Evolutionary conservation across 2,329 filamentous ascomycete species (phyloP), one percentile per base, ranked within the genome.

Genomic region (Hypocrella siamensis): DNA sequence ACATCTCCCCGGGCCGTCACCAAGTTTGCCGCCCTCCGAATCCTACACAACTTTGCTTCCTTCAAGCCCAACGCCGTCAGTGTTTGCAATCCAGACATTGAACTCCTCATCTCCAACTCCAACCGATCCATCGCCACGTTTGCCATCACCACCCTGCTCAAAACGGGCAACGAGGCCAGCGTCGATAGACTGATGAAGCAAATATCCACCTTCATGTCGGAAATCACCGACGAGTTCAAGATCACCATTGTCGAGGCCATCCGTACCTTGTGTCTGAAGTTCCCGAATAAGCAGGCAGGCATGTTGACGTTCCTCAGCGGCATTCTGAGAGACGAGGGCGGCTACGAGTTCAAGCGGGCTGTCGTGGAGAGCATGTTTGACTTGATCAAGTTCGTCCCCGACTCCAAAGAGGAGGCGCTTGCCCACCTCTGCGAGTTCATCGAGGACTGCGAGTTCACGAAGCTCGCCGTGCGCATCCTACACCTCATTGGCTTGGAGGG

Each of bases 351-450:
- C 61, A 98, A 98, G 73, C 79, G 84, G 35, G 80, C 84, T 32
- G 88, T 98, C 9, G 88, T 98, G 15, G 90, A 98, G 64, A 93
- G 85, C 67, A 96, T 98, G 77, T 96, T 98, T 50, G 90, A 98
- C 48, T 64, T 98, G 34, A 96, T 98, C 65, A 94, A 96, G 56
- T 98, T 98, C 48, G 88, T 98, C 3, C 90, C 90, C 1, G 90
- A 94, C 37, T 75, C 73, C 19, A 78, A 77, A 56, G 74, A 78
- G 47, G 73, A 78, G 42, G 88, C 90, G 14, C 73, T 98, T 30
- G 83, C 88, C 11, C 90, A 96, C 49, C 73, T 98, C 16, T 96
- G 90, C 61, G 90, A 98, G 53, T 98, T 98, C 52, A 98, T 98
- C 42, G 90, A 98, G 58, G 90, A 98, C 54, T 98, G 90, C 61